Base-by-base conservation (phyloP, 2,329 filamentous ascomycete genomes). In the Xylariaceae sp. region DNA sequence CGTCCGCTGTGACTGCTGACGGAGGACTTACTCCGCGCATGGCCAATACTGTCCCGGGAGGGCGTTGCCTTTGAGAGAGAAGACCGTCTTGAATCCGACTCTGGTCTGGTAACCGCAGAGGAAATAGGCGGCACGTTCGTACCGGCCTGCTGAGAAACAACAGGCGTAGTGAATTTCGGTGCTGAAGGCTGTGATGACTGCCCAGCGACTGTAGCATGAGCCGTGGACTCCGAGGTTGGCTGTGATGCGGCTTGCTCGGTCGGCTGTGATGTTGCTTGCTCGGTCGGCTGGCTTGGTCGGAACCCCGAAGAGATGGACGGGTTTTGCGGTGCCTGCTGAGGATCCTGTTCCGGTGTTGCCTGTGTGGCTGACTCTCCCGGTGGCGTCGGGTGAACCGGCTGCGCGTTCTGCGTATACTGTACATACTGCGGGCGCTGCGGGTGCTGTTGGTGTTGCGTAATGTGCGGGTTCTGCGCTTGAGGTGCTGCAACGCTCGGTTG, bases 1-100 rank as follows among this genome's bases (percentile, higher is more conserved):
- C 60, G 53, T 32, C 45, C 50, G 35, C 19, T 43, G 30, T 49
- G 50, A 14, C 51, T 46, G 31, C 48, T 53, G 12, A 58, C 41
- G 24, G 55, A 58, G 11, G 54, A 57, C 27, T 45, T 52, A 38
- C 54, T 58, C 28, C 51, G 54, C 39, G 31, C 53, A 44, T 53
- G 58, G 34, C 51, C 47, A 31, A 39, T 44, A 32, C 42, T 43
- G 31, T 42, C 49, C 31, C 44, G 38, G 28, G 39, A 39, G 11
- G 46, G 44, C 8, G 49, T 39, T n/a, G 49, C 46, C 29, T 46
- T 47, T 13, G 49, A 17, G 17, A 51, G 16, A 9, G 54, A 43
- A 21, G 38, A 28, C 24, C 48, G 43, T 31, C 52, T 53, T 12
- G 49, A 40, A 13, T 34, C 23, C 23, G 35, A 28, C 36, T 52